Base-by-base conservation (phyloP, 2,329 filamentous ascomycete genomes). In the Didymella sp. region DNA sequence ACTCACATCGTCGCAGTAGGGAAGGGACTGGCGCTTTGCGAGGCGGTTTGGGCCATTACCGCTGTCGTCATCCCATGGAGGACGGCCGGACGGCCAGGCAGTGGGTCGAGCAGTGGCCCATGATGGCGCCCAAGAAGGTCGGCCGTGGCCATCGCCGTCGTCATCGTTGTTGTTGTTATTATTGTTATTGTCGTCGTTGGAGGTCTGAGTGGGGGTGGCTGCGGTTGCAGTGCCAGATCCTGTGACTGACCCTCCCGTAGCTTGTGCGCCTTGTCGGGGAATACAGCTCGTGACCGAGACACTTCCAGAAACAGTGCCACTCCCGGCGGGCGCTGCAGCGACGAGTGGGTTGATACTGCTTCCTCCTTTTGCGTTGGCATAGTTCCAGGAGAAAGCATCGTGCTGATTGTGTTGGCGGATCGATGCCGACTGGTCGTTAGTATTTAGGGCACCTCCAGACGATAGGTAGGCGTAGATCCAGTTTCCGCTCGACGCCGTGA, bases 391-490 rank as follows among this genome's bases (percentile, higher is more conserved):
- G 60, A 84, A 83, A 1, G 63, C 76, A 17, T 60, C 68, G 1
- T 76, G 63, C 25, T 56, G 62, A 48, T 77, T 77, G 62, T 87
- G 85, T 59, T 81, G 71, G 6, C 47, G 55, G 30, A 87, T 79
- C 13, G 52, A 65, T 9, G 75, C 79, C 15, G 71, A 72, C n/a
- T 74, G 59, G 51, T 80, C 78, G 55, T 82, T 77, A 0, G 80
- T 80, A 28, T 81, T 75, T 38, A 85, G 67, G 0, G 83, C 62
- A n/a, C 73, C 71, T 24, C 84, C 83, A 2, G 73, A 71, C 4
- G 72, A 67, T 19, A 75, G 76, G 47, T 75, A 74, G 11, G 79
- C 82, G 66, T 79, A 83, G 37, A 87, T 83, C 82, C 82, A 86
- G 19, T 71, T 71, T 15, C 79, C 80, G 1, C 66, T 73, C 2